Base-by-base conservation (phyloP, 2,329 filamentous ascomycete species). In the Monosporascus ibericus region DNA sequence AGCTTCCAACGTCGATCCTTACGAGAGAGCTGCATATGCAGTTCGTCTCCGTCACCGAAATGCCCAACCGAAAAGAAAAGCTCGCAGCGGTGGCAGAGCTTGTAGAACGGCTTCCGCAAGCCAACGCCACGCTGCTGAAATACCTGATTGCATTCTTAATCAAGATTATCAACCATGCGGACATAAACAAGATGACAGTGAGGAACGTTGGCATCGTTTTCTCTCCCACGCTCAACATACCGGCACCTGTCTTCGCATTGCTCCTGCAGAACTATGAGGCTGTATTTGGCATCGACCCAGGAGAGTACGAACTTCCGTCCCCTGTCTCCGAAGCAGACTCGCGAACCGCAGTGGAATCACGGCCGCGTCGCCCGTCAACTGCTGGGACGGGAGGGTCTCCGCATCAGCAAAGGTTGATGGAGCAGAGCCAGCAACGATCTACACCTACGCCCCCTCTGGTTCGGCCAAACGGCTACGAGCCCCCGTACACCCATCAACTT, bases 121-220 rank as follows among this genome's bases (percentile, higher is more conserved):
- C 87, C 37, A 99, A 99, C 58, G 82, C 86, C 47, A 85, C 88
- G 3, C 75, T 99, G 44, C 77, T 99, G 39, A 86, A 87, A 63
- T 91, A 95, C 57, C 75, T 99, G 51, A 89, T 92, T 47, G 84
- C 88, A 3, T 96, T 96, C 72, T 73, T 99, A 62, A 90, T 96
- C 65, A 87, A 88, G 64, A 92, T 99, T 62, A 90, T 96, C 65
- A 91, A 94, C 70, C 91, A 96, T 62, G 79, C 90, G 6, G 86
- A 89, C 61, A 77, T 87, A 56, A 99, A 99, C 75, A 97, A 96
- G 77, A 99, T 99, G 94, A 96, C 89, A 11, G 89, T 96, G 50
- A 86, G 92, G 59, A 99, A 99, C 65, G 90, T 99, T 51, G 92
- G 94, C 58, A 97, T 99, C 62, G 92, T 99, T 52, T 99, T 99